Evolutionary conservation across 148 eudicot species (phyloP), one percentile per base, ranked within the genome.

Genomic region (Amaranthus palmeri): DNA sequence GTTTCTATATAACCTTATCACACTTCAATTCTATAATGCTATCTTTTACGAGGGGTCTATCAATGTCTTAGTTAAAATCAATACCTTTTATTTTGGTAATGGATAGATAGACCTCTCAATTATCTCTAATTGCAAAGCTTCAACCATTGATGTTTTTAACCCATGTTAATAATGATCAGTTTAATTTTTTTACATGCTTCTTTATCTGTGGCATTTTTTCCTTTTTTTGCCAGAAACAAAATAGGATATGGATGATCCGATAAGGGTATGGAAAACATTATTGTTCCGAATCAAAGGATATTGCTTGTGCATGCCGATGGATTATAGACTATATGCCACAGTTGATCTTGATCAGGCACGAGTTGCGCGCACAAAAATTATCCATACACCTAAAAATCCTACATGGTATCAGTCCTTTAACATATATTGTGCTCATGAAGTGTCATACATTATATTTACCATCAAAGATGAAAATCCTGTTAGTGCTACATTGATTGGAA

Each of bases 401-500:
- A 82, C 67, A 3, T 90, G 96, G 93, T 54, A 59, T 40, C 88
- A 92, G 73, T n/a, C 66, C 6, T 90, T 90, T 70, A 81, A 69
- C 64, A 77, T 92, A 13, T 86, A 85, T 61, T 83, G 87, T 68
- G 96, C 93, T 41, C 97, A 92, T 62, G 75, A 71, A 61, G 83
- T 85, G 15, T 78, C 88, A 4, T 8, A 79, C 54, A 75, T 92
- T 7, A 72, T 86, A 44, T 92, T 92, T 72, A 85, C 97, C 0
- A 74, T 92, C 59, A 90, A 92, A 78, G 84, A 88, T 49, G 85
- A 80, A 3, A 83, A 90, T 72, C 88, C 87, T 2, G 63, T 90
- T 4, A 84, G 96, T 10, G 96, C 96, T 48, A 90, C 88, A 18
- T 74, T 92, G 5, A 85, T 92, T 10, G 97, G 97, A 47, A 80